Conservation (phyloP, 2,329 filamentous ascomycete species). For the Pleomassaria siparia region DNA sequence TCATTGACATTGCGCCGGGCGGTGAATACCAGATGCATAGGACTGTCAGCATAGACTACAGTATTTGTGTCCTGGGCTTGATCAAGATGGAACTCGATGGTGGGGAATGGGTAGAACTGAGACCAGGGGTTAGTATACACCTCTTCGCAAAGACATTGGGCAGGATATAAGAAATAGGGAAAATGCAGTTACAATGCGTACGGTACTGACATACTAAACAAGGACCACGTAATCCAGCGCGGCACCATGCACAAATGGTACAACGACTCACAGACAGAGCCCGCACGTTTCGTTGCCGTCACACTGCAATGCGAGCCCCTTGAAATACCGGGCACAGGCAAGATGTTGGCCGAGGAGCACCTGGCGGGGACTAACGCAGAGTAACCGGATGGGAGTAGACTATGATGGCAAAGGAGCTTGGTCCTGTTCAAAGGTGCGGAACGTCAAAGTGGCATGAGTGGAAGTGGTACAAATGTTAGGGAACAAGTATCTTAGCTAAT, state of each 20-base stretch:
- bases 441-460: not conserved
- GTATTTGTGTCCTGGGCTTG: conserved; percentile 20
- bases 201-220: not conserved
- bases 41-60: conserved; percentile 19
- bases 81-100: conserved; percentile 20
- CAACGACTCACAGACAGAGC: conserved; percentile 16
- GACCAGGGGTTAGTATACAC: conserved; percentile 15
- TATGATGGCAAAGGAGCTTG: not conserved
- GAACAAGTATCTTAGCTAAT: conserved; percentile 13
- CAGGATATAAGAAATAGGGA: not conserved
- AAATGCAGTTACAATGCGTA: too few species aligned
- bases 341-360: conserved; percentile 21
- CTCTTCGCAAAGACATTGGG: not conserved
- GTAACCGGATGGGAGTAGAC: not conserved
- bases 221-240: conserved; percentile 23
- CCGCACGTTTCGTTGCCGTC: conserved; percentile 22
- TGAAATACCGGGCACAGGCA: conserved; percentile 20
- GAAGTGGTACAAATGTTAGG: conserved; percentile 1
- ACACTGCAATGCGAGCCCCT: conserved; percentile 25
- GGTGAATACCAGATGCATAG: conserved; percentile 8
- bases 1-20: conserved; percentile 18
- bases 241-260: conserved; percentile 27
- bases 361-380: conserved; percentile 9
- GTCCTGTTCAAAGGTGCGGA: too few species aligned
- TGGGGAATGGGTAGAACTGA: conserved; percentile 15